Percentiles rank a stretch among this genome's conserved stretches.
These are phyloP conservation scores for Dictyostelium firmibasis DNA, from an alignment of 78 protist species.

Conservation along the genomic window DNA sequence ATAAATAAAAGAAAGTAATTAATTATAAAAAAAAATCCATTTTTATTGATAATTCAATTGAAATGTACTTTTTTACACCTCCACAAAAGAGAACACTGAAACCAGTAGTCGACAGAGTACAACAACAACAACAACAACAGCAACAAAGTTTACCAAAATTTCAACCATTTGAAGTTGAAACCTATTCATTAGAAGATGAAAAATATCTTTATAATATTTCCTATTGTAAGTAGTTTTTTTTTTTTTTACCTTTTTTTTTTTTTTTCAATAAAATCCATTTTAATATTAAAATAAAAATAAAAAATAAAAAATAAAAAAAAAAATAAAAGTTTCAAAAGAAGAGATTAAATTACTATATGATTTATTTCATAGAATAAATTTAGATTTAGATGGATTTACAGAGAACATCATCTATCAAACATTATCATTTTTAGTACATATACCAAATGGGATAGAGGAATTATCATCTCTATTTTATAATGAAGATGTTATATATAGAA, in stretches of 20 bases:
- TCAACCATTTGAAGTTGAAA: neutral
- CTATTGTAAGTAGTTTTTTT: neutral
- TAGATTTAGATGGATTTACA: conserved; percentile 21
- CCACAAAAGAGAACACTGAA: neutral
- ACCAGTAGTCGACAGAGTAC: neutral
- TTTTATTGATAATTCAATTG: neutral
- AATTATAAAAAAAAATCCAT: neutral
- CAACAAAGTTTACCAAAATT: neutral
- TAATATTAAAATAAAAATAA: too few relatives aligned
- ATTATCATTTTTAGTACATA: conserved; percentile 28
- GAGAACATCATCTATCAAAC: conserved; percentile 55
- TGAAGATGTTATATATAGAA: neutral
- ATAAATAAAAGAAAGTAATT: neutral
- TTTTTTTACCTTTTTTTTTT: neutral
- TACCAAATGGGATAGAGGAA: conserved; percentile 39
- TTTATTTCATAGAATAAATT: conserved; percentile 33
- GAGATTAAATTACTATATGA: conserved; percentile 41
- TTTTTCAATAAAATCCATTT: neutral
- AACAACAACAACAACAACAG: neutral
- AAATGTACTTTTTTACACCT: conserved; percentile 31
- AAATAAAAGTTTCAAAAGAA: conserved; percentile 53
- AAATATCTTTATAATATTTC: conserved; percentile 25
- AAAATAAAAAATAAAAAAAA: neutral
- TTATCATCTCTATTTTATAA: neutral
- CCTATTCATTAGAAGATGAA: conserved; percentile 12